phyloP scores from a whole-genome alignment of 371 early-diverging fungal genomes.

The Rhizomucor pusillus region DNA sequence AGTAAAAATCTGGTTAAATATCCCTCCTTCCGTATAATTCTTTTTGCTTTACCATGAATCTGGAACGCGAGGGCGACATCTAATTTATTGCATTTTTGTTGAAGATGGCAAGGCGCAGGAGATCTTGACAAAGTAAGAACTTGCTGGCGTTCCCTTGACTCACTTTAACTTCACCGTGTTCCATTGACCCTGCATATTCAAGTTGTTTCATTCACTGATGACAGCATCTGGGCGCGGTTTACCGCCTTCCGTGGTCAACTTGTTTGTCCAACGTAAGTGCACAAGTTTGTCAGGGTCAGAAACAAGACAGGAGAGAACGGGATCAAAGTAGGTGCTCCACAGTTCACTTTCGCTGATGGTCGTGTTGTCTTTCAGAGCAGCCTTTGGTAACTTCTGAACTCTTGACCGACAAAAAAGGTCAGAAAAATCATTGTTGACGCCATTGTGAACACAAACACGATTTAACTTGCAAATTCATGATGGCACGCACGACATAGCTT shows the following conservation, averaged over 20 bases:
- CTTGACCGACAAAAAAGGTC: slow-evolving; percentile 1
- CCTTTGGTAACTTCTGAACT: slow-evolving; percentile 14
- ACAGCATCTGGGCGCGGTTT: slow-evolving; percentile 26
- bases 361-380: slow-evolving; percentile 11
- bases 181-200: slow-evolving; percentile 6
- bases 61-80: slow-evolving; percentile 22
- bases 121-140: slow-evolving; percentile 16
- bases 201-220: slow-evolving; percentile 20
- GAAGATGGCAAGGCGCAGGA: slow-evolving; percentile 22
- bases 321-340: slow-evolving; percentile 35
- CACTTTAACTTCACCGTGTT: slow-evolving; percentile 16
- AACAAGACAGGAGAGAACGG: slow-evolving; percentile 22
- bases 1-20: background rate
- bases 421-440: background rate
- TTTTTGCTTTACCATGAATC: slow-evolving; percentile 17
- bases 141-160: slow-evolving; percentile 11
- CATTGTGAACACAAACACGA: background rate
- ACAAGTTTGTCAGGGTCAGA: slow-evolving; percentile 22
- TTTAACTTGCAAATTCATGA: slow-evolving; percentile 12
- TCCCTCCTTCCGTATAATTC: background rate
- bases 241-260: slow-evolving; percentile 18
- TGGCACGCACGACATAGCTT: slow-evolving; percentile 8
- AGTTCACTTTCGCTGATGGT: slow-evolving; percentile 25
- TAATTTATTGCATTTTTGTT: slow-evolving; percentile 16
- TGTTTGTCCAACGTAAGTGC: slow-evolving; percentile 27